phyloP scores from a whole-genome alignment of 192 early-diverging fungal genomes.

The Coemansia brasiliensis region DNA sequence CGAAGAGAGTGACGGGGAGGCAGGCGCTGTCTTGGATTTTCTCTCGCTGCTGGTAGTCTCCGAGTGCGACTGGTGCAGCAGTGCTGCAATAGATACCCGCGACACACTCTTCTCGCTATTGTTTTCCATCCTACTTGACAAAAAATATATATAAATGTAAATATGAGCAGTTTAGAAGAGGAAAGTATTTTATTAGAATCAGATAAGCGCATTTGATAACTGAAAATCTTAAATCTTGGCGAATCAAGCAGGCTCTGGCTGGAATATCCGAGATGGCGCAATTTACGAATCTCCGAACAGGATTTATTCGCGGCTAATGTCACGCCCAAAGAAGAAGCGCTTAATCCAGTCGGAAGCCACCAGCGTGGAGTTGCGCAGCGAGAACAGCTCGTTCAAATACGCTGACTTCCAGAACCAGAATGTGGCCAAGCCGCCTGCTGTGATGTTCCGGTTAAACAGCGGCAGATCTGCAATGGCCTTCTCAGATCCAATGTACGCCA shows the following conservation, averaged over 20 bases:
- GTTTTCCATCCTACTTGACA: neutral
- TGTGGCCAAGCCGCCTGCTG: constrained; percentile 66
- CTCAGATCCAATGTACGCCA: constrained; percentile 93
- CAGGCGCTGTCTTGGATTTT: neutral
- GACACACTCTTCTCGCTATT: too few species aligned
- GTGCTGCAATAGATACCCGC: constrained; percentile 27
- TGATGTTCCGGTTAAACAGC: constrained; percentile 64
- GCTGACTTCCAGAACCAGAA: constrained; percentile 80
- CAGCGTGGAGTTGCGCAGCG: constrained; percentile 75
- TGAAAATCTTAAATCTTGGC: neutral
- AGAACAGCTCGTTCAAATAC: constrained; percentile 78
- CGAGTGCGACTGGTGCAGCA: constrained; percentile 6
- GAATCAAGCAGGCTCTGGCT: neutral
- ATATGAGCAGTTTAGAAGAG: neutral
- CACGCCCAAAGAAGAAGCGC: constrained; percentile 85
- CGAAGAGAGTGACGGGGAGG: too few species aligned
- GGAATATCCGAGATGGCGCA: neutral
- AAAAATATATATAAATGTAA: too few species aligned
- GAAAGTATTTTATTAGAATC: neutral
- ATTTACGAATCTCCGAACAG: too few species aligned
- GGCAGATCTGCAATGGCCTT: constrained; percentile 95
- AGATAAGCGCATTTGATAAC: constrained; percentile 10
- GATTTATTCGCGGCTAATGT: constrained; percentile 83
- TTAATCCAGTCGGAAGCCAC: constrained; percentile 93
- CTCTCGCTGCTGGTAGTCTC: neutral